Base-by-base conservation (phyloP, 306 rosid genomes). In the Canavalia gladiata region DNA sequence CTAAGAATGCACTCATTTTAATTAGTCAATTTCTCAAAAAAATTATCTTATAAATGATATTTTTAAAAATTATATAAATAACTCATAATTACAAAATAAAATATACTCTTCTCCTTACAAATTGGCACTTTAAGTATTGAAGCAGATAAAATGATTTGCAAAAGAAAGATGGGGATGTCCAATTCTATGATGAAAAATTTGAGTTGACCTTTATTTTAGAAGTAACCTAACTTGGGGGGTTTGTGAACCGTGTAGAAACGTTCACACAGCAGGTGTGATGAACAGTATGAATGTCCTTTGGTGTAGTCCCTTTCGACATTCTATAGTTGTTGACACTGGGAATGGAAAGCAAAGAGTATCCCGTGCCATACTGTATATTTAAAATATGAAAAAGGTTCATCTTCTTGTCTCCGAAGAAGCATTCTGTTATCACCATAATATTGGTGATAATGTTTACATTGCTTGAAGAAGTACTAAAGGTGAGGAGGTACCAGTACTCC, bases 381-480 rank as follows among this genome's bases (percentile, higher is more conserved):
- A 7, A 43, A 67, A 72, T 31, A 58, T 39, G 81, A 31, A 68
- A 68, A 77, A 28, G 49, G 78, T 25, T 67, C 25, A 31, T 54
- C 30, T 31, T 82, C 78, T 43, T 77, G 58, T 67, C 50, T 42
- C 28, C 46, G 80, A 74, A 77, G 76, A 25, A 68, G 51, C 75
- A 73, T 77, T 79, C 50, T 42, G 50, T 55, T 75, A 85, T 51
- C 29, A 68, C 57, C 30, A 62, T 30, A n/a, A 39, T 59, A 55
- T 60, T 12, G 11, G 74, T 50, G 59, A 58, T 68, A 62, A 82
- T 51, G 83, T 34, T 77, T 43, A 80, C 60, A 41, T 68, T 82
- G 86, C 84, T 66, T 82, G 77, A 52, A 82, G 58, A 81, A 82
- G 72, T 77, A 77, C 83, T 50, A 76, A 75, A 77, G 75, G 43